Evolutionary conservation across 208 protist species (phyloP), one percentile per base, ranked within the genome.

Genomic region (Trypanosoma avium): DNA sequence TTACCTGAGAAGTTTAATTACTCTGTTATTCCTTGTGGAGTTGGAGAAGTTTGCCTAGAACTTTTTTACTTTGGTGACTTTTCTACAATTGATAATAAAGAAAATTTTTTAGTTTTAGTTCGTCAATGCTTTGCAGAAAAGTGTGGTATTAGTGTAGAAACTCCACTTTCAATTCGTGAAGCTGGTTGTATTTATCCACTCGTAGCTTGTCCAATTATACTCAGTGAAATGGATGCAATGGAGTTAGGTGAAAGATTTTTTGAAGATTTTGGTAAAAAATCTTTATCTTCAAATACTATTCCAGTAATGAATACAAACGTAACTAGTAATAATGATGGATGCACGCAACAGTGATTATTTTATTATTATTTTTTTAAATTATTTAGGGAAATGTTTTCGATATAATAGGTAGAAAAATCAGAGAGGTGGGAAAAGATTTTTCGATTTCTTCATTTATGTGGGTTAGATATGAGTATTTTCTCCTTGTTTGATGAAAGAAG

Each of bases 161-260:
- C 75, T 2, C 88, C 82, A 22, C 52, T 83, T 36, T 62, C 79
- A 24, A 65, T 88, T 30, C 79, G 85, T 8, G 82, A 94, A 68
- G 88, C 85, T 12, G 82, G 85, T 10, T 94, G 88, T 72, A 90
- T 90, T 78, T 92, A 92, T 59, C 88, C 82, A 0, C 81, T 94
- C 17, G 73, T 92, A 15, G 85, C 79, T 10, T 47, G 61, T 32
- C 83, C 82, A 1, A 63, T 92, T 35, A 59, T 92, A 15, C 57
- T 92, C 27, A 67, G 77, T 56, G 84, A 91, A 50, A 69, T 91
- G 71, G 81, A 92, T 24, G 82, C 82, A 24, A 78, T 80, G 73
- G 81, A 80, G 42, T 70, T 94, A 9, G 84, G 88, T 6, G 47
- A 78, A 19, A 42, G 69, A 42, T 66, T 92, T 54, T 94, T 94